These are phyloP conservation scores for Hygrophila difformis DNA, from an alignment of 257 asterid genomes.

Conservation along the genomic window DNA sequence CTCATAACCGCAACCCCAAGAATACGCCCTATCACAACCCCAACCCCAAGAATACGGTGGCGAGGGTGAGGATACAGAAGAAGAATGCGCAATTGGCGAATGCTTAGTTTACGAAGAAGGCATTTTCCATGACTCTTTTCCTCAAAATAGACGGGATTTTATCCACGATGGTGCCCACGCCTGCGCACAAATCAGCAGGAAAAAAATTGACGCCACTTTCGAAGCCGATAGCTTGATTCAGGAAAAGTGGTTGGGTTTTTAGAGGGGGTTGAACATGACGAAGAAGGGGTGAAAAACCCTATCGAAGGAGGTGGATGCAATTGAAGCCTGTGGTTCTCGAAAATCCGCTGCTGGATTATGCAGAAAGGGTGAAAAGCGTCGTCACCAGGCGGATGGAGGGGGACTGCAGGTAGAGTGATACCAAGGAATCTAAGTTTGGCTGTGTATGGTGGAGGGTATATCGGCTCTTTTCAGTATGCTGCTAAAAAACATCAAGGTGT, in stretches of 20 bases:
- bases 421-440: slow-evolving; percentile 85
- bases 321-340: slow-evolving; percentile 73
- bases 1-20: not conserved
- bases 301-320: slow-evolving; percentile 52
- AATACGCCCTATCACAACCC: too few relatives aligned
- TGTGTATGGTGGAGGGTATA: slow-evolving; percentile 72
- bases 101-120: slow-evolving; percentile 89
- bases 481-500: slow-evolving; percentile 52
- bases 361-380: slow-evolving; percentile 15
- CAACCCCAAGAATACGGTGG: too few relatives aligned
- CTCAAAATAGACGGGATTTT: slow-evolving; percentile 15
- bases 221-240: slow-evolving; percentile 72
- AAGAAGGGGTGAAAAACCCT: slow-evolving; percentile 79
- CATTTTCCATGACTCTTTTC: slow-evolving; percentile 63
- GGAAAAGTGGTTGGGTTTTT: slow-evolving; percentile 65
- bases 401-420: slow-evolving; percentile 39
- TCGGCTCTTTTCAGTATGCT: slow-evolving; percentile 44
- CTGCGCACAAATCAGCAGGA: slow-evolving; percentile 5
- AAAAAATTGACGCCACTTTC: slow-evolving; percentile 16
- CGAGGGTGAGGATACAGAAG: slow-evolving; percentile 41
- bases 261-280: slow-evolving; percentile 56
- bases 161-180: not conserved
- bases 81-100: slow-evolving; percentile 59
- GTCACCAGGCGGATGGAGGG: slow-evolving; percentile 22
- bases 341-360: slow-evolving; percentile 29